Percentiles rank a stretch among this genome's conserved stretches.
These are phyloP conservation scores for Podaxis sp. DNA, from an alignment of 768 basidiomycete genomes.

Conservation along the genomic window DNA sequence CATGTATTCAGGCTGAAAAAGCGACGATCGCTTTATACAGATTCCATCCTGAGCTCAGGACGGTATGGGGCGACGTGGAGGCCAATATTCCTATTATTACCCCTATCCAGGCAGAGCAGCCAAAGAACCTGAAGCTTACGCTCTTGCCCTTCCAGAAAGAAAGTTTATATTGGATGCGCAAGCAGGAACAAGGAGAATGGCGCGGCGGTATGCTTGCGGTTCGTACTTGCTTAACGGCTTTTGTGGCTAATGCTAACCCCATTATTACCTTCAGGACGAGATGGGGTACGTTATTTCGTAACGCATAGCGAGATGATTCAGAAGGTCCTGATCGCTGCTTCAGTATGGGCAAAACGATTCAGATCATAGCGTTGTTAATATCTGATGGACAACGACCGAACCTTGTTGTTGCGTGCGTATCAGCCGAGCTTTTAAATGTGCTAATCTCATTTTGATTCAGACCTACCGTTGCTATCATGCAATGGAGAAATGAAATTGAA, in stretches of 20 bases:
- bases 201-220: constrained; percentile 91
- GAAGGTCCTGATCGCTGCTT: constrained; percentile 14
- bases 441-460: constrained; percentile 28
- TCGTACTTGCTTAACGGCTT: constrained; percentile 29
- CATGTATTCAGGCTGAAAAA: constrained; percentile 63
- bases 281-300: constrained; percentile 67
- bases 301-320: background rate
- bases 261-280: constrained; percentile 59
- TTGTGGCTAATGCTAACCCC: background rate
- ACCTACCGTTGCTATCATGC: constrained; percentile 59
- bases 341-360: constrained; percentile 95
- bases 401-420: constrained; percentile 85
- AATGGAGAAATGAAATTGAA: constrained; percentile 95
- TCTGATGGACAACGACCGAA: constrained; percentile 79
- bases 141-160: constrained; percentile 95
- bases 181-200: constrained; percentile 89
- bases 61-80: constrained; percentile 89
- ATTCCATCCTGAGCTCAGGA: constrained; percentile 77
- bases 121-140: constrained; percentile 76
- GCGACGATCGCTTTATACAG: constrained; percentile 58
- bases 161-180: constrained; percentile 93
- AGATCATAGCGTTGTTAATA: constrained; percentile 88
- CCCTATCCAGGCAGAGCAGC: constrained; percentile 76
- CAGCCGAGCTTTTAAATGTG: constrained; percentile 44
- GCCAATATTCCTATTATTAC: constrained; percentile 55